Base-by-base conservation (phyloP, 164 flowering plant genomes). In the Vitis rotundifolia region DNA sequence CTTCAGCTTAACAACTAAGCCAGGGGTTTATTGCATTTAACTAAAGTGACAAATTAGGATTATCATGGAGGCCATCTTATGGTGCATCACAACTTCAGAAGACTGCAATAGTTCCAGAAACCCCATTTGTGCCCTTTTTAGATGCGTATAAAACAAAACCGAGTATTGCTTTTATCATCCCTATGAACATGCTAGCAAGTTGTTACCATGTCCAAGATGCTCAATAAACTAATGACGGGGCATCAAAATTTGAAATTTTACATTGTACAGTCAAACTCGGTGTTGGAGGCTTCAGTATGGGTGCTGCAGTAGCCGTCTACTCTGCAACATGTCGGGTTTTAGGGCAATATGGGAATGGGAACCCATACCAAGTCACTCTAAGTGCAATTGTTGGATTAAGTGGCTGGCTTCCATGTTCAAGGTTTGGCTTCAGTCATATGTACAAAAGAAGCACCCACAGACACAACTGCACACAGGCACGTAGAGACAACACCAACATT, bases 261-360 rank as follows among this genome's bases (percentile, higher is more conserved):
- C 26, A 1, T 22, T 22, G 2, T 22, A 54, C 90, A 96, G 99
- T 96, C 62, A 91, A 91, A 81, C 86, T 93, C 76, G 99, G 97
- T 51, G 77, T 96, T 70, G 99, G 98, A 72, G 99, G 99, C 63
- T 96, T 96, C 84, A 92, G 97, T 59, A 93, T 93, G 97, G 99
- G 99, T 65, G 97, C 94, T 73, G 97, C 99, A 57, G 82, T 80
- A 44, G 93, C 98, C 11, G 85, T 96, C 37, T 89, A 96, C 75
- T 93, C 98, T 54, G 98, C 97, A 52, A 90, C 93, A 59, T 91
- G 97, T 74, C 88, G 64, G 73, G 86, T 87, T 51, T 79, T 79
- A 48, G 98, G 98, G 14, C 87, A 80, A 76, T 92, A 84, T 73
- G 90, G 89, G 64, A 93, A 89, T 76, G 97, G 98, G 19, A 82